phyloP scores from a whole-genome alignment of 2,329 filamentous ascomycete genomes.

The Aspergillus sp. region DNA sequence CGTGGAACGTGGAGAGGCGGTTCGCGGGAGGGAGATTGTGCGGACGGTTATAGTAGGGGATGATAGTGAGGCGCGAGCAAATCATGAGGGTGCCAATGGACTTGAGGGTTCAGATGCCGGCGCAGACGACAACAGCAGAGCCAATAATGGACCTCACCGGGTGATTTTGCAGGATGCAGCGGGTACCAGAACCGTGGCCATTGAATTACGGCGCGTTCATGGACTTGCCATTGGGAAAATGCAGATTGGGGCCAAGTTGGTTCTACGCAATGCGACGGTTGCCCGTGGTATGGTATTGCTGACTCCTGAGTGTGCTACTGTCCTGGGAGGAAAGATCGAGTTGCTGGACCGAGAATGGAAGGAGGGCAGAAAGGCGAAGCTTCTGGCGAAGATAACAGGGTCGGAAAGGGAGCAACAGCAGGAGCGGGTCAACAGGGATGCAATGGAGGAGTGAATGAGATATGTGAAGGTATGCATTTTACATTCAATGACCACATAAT shows the following conservation, averaged over 20 bases:
- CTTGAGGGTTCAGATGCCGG: slow-evolving; percentile 6
- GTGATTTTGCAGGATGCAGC: slow-evolving; percentile 72
- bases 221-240: slow-evolving; percentile 52
- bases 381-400: slow-evolving; percentile 53
- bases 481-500: neutral
- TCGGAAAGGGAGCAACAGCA: slow-evolving; percentile 7
- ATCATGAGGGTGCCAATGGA: slow-evolving; percentile 7
- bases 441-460: slow-evolving; percentile 3
- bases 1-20: slow-evolving; percentile 43
- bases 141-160: slow-evolving; percentile 58
- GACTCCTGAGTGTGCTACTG: slow-evolving; percentile 56
- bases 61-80: slow-evolving; percentile 30
- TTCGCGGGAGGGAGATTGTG: slow-evolving; percentile 70
- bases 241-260: slow-evolving; percentile 72
- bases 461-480: slow-evolving; percentile 1
- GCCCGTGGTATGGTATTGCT: slow-evolving; percentile 74
- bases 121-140: slow-evolving; percentile 9
- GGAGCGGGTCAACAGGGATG: slow-evolving; percentile 1
- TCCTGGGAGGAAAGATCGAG: slow-evolving; percentile 85
- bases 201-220: slow-evolving; percentile 62
- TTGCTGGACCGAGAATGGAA: slow-evolving; percentile 70
- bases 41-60: slow-evolving; percentile 55
- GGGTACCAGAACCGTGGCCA: slow-evolving; percentile 59
- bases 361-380: slow-evolving; percentile 58
- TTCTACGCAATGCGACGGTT: slow-evolving; percentile 57